phyloP scores from a whole-genome alignment of 2,329 filamentous ascomycete genomes.

The Pseudopyrenochaeta lycopersici region DNA sequence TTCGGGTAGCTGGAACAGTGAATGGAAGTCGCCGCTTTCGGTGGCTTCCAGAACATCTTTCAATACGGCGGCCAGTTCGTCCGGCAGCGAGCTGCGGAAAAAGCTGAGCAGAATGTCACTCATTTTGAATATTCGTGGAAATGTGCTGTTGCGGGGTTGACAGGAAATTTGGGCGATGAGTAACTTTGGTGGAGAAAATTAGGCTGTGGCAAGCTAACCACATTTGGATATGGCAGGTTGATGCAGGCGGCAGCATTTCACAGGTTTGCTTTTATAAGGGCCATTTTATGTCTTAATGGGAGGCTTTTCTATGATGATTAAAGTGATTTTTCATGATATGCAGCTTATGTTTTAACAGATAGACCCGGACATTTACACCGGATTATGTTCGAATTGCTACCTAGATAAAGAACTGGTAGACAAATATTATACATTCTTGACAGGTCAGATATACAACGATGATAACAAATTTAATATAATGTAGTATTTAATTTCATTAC shows the following conservation, averaged over 20 bases:
- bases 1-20: conserved; percentile 50
- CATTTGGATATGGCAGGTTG: conserved; percentile 22
- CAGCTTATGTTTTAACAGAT: too few species aligned
- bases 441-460: too few species aligned
- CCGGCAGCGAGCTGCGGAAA: conserved; percentile 52
- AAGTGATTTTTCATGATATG: too few species aligned
- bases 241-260: neutral
- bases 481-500: neutral
- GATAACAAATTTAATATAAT: too few species aligned
- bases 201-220: conserved; percentile 35
- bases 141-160: conserved; percentile 25
- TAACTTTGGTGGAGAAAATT: conserved; percentile 41
- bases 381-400: too few species aligned
- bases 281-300: too few species aligned
- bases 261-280: too few species aligned
- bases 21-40: conserved; percentile 54
- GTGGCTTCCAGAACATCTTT: conserved; percentile 49
- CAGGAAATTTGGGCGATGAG: conserved; percentile 36
- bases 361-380: neutral
- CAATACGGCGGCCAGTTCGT: conserved; percentile 51
- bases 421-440: too few species aligned
- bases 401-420: too few species aligned
- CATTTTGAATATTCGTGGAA: conserved; percentile 43
- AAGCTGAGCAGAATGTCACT: conserved; percentile 53
- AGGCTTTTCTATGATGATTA: too few species aligned